Evolutionary conservation across 2,329 filamentous ascomycete genomes (phyloP).

Genomic region (Hypomyces rosellus): DNA sequence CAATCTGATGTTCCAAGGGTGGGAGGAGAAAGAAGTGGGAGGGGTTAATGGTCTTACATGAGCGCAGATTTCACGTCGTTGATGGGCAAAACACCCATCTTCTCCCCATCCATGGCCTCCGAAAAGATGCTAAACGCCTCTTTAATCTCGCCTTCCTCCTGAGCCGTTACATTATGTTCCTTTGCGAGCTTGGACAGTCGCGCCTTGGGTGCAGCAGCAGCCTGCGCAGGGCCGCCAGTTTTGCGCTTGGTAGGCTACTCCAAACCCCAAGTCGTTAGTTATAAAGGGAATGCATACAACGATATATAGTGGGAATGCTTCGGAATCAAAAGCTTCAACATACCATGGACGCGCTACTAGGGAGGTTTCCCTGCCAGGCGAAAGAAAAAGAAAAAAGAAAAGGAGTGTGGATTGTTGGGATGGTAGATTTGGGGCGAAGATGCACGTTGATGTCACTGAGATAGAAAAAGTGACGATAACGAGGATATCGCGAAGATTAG

Average conservation of each 20-base stretch:
- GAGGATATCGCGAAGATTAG: background rate
- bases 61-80: constrained; percentile 65
- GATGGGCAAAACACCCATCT: constrained; percentile 62
- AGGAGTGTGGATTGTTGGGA: background rate
- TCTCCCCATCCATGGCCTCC: constrained; percentile 63
- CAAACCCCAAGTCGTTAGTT: background rate
- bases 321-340: background rate
- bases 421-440: background rate
- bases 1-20: no score
- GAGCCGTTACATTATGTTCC: constrained; percentile 77
- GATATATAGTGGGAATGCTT: no score
- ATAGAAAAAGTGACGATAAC: background rate
- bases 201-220: constrained; percentile 26
- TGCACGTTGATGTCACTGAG: constrained; percentile 17
- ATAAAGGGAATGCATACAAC: no score
- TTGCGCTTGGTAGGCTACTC: constrained; percentile 50
- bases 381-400: background rate
- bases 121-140: constrained; percentile 85
- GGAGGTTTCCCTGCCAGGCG: background rate
- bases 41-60: constrained; percentile 46
- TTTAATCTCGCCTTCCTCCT: constrained; percentile 83
- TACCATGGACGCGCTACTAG: background rate
- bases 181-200: constrained; percentile 85
- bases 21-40: background rate
- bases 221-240: constrained; percentile 22